These are phyloP conservation scores for Dendrobium catenatum DNA, from an alignment of 106 monocot species.

Conservation along the genomic window DNA sequence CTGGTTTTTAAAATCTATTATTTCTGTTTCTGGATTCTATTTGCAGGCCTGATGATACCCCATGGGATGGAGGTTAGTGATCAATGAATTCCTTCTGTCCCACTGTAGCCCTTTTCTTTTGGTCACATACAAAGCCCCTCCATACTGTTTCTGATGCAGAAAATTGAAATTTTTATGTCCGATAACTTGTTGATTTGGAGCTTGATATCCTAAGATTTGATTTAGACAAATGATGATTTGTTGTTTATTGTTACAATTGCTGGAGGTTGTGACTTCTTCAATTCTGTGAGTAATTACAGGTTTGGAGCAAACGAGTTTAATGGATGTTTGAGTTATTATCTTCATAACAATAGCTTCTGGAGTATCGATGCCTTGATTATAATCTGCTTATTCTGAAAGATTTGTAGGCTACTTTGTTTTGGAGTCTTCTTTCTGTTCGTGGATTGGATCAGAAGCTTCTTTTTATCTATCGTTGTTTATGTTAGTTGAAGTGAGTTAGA, in stretches of 20 bases:
- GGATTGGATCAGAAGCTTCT: neutral
- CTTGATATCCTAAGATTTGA: neutral
- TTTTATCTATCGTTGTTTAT: neutral
- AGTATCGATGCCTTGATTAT: neutral
- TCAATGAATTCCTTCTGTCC: neutral
- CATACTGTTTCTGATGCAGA: neutral
- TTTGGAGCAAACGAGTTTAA: neutral
- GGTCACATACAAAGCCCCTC: neutral
- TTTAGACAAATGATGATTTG: neutral
- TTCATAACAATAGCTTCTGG: neutral
- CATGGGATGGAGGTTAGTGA: slow-evolving; percentile 27
- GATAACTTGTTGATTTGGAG: neutral
- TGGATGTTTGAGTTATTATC: neutral
- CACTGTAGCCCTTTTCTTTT: neutral
- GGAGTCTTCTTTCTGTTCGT: too few species aligned
- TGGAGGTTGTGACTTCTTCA: neutral
- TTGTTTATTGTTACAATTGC: neutral
- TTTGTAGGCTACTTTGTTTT: neutral
- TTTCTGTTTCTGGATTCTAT: neutral
- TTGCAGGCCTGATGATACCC: slow-evolving; percentile 29
- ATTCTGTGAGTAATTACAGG: neutral
- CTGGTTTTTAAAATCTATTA: neutral
- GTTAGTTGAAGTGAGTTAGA: neutral
- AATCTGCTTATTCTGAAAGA: neutral
- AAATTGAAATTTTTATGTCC: neutral